A percentile compares a stretch with the other conserved stretches of the same genome.
Evolutionary conservation across 345 rosid genomes (phyloP).

Genomic region (sweet orange (Citrus sinensis)): DNA sequence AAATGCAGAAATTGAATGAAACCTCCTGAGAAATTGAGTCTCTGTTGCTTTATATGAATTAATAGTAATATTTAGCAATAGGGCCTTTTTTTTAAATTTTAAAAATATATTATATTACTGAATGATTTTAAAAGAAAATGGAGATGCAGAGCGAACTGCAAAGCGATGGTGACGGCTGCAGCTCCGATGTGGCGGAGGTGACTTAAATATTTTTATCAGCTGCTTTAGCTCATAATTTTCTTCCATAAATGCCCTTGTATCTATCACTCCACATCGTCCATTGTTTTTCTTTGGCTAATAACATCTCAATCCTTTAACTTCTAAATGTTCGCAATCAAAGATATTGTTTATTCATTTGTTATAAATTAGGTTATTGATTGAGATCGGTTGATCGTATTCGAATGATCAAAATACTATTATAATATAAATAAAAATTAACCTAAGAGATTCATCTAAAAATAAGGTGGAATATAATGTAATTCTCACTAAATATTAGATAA

Average conservation of each 20-base stretch:
- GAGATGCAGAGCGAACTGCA: not conserved
- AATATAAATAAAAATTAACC: no score
- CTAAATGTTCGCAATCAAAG: not conserved
- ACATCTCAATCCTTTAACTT: not conserved
- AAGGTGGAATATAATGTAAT: no score
- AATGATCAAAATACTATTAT: no score
- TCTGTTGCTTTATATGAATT: not conserved
- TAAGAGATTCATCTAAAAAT: no score
- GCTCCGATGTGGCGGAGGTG: constrained; percentile 32
- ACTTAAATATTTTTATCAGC: not conserved
- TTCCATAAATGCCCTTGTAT: constrained; percentile 16
- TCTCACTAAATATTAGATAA: no score
- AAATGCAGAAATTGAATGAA: constrained; percentile 3
- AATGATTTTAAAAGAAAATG: not conserved
- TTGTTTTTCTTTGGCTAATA: not conserved
- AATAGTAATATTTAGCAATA: not conserved
- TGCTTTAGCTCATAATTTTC: not conserved
- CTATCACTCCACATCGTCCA: not conserved
- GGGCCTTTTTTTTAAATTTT: not conserved
- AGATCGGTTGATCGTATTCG: no score
- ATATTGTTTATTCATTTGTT: not conserved
- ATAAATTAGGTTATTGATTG: no score
- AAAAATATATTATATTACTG: not conserved
- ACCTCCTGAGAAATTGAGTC: not conserved
- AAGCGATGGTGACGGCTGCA: constrained; percentile 8